Base-by-base conservation (phyloP, 768 basidiomycete genomes). In the Russula sp. region DNA sequence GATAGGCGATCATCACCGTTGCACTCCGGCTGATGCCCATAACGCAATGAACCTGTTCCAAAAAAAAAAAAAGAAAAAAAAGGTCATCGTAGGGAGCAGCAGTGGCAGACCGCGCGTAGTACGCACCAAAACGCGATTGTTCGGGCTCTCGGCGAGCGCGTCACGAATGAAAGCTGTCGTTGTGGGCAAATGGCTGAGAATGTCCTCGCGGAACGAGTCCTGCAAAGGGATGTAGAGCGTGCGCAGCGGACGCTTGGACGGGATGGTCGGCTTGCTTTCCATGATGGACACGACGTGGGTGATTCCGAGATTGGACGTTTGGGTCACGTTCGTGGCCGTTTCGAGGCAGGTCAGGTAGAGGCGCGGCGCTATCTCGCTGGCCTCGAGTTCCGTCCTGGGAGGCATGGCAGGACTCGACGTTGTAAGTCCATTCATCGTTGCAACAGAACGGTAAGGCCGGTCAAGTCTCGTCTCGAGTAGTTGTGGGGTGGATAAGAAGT, bases 21-120 rank as follows among this genome's bases (percentile, higher is more conserved):
- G 89, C 80, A 46, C 86, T 88, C 25, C 90, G 80, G 67, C 86
- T 88, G 60, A 90, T 79, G 45, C 90, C 90, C 72, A 84, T 83
- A 42, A 83, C 72, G 70, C 90, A 91, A 71, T 92, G 90, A 13
- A 91, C 86, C 87, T 89, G 32, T 35, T 50, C n/a, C 9, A 5
- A 5, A 14, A 48, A 13, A 16, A 7, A 46, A 29, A 29, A 22
- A 4, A 46, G n/a, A 20, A 43, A 43, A 38, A 38, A 38, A 13
- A 32, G 14, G 18, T 47, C 14, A 13, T 11, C 46, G 32, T n/a
- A n/a, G n/a, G n/a, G n/a, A n/a, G n/a, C n/a, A n/a, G n/a, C n/a
- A n/a, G n/a, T n/a, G n/a, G n/a, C n/a, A n/a, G n/a, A n/a, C n/a
- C n/a, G n/a, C 14, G 10, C n/a, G n/a, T 29, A 25, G 45, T 8